Percentiles rank a stretch among this genome's conserved stretches.
Conservation (phyloP, 768 basidiomycete genomes). For the Xerocomus potaroensis region DNA sequence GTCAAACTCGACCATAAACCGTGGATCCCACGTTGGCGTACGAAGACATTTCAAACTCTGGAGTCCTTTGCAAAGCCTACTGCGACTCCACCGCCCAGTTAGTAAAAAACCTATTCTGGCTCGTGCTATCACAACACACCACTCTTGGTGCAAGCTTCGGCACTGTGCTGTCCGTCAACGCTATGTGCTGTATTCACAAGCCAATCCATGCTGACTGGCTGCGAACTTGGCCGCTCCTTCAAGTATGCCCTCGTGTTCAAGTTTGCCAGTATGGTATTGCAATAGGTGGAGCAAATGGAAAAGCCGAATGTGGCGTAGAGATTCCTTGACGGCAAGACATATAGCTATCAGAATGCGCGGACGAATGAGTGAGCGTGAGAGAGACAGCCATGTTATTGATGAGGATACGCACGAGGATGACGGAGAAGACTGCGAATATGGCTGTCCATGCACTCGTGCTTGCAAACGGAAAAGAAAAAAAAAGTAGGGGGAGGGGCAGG, state of each 20-base stretch:
- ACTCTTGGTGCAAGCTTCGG: no score
- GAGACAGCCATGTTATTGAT: no score
- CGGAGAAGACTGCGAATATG: constrained; percentile 38
- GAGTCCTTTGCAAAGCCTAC: background rate
- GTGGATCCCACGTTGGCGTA: background rate
- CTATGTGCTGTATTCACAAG: background rate
- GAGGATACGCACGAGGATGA: background rate
- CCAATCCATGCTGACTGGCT: background rate
- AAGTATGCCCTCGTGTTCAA: background rate
- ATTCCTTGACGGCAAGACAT: background rate
- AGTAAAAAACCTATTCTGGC: no score
- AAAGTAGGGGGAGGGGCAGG: no score
- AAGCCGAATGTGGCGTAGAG: background rate
- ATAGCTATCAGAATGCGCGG: background rate
- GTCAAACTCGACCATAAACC: no score
- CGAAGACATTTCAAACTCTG: background rate
- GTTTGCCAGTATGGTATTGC: background rate
- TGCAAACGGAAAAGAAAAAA: background rate
- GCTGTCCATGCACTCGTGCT: constrained; percentile 43
- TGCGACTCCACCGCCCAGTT: no score
- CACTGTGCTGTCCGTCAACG: background rate
- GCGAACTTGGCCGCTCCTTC: background rate
- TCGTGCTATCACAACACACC: no score
- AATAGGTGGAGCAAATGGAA: background rate
- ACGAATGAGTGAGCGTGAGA: background rate